Evolutionary conservation across 75 land plant genomes (phyloP), one percentile per base, ranked within the genome.

Genomic region (Picea glauca): DNA sequence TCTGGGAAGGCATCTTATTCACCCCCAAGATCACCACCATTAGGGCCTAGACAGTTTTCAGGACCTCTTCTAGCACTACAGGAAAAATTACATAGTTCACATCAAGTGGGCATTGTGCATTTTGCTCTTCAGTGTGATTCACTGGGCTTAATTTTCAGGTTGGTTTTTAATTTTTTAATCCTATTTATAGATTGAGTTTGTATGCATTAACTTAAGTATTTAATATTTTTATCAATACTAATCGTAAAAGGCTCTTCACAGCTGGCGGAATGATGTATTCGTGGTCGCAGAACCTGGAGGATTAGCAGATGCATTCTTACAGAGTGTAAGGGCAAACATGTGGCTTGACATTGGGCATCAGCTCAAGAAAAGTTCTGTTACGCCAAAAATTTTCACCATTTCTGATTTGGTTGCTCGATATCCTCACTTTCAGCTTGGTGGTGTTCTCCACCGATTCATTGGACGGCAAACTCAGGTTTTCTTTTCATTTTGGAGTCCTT

Each of bases 251-350:
- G 33, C 26, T 62, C 14, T 50, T 76, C 74, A 26, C 89, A 98
- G 99, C 80, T 98, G 99, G 99, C 92, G 90, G 79, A 98, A 88
- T 85, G 99, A 98, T 85, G 92, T 95, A 17, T 88, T 95, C 84
- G 96, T 98, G 62, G 98, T 98, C 77, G 99, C 98, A 68, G 99
- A 98, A 84, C 99, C 99, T n/a, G 99, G 98, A 43, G 96, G 87
- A 67, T 90, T 90, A 58, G 98, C 96, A 35, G 91, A 87, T 12
- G 89, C 82, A 80, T 98, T 98, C 83, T 74, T 98, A 72, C 93
- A 91, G 78, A 90, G 81, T 76, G 96, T 95, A 20, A 92, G 63
- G 63, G 23, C 63, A 62, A 62, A 62, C 63, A 20, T 62, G 63
- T 62, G 23, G 20, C 23, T 62, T 62, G 23, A n/a, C 18, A 7